A percentile compares a stretch with the other conserved stretches of the same genome.
Conservation (phyloP, 2,329 filamentous ascomycete species). For the Venturia effusa region DNA sequence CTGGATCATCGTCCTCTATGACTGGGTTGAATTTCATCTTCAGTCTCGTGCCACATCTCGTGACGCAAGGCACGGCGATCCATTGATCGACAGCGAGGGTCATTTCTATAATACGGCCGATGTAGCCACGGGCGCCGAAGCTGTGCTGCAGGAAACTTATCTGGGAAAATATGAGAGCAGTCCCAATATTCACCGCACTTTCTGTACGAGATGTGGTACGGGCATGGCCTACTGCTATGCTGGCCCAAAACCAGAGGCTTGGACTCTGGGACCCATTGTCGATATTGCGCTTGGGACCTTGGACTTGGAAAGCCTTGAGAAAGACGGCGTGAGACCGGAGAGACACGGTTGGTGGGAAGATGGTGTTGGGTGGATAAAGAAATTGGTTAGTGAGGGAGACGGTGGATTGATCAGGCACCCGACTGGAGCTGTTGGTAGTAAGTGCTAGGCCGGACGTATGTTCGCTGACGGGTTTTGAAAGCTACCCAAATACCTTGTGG, state of each 20-base stretch:
- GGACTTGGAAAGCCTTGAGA: constrained; percentile 13
- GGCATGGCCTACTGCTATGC: constrained; percentile 1
- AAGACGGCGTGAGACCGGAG: constrained; percentile 14
- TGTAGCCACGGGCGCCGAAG: background rate
- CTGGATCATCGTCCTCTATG: constrained; percentile 1
- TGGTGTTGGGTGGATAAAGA: constrained; percentile 13
- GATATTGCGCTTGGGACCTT: constrained; percentile 15
- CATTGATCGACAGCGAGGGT: background rate
- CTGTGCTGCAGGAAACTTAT: background rate
- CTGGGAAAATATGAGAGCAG: background rate
- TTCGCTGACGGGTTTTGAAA: too few species aligned
- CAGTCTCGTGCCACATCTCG: background rate
- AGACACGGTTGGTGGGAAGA: constrained; percentile 14
- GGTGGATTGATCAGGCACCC: background rate
- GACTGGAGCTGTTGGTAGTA: background rate
- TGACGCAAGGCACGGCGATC: background rate
- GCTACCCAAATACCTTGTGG: too few species aligned
- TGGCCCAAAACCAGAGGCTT: background rate
- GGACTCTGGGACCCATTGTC: constrained; percentile 17
- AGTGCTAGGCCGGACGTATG: background rate
- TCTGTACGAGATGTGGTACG: constrained; percentile 2
- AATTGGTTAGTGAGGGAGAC: background rate
- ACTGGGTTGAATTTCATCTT: background rate
- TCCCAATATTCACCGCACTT: background rate
- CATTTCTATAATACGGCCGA: background rate